Percentiles rank a stretch among this genome's conserved stretches.
Evolutionary conservation across 192 early-diverging fungal genomes (phyloP).

Genomic region (Rhizoclosmatium globosum): DNA sequence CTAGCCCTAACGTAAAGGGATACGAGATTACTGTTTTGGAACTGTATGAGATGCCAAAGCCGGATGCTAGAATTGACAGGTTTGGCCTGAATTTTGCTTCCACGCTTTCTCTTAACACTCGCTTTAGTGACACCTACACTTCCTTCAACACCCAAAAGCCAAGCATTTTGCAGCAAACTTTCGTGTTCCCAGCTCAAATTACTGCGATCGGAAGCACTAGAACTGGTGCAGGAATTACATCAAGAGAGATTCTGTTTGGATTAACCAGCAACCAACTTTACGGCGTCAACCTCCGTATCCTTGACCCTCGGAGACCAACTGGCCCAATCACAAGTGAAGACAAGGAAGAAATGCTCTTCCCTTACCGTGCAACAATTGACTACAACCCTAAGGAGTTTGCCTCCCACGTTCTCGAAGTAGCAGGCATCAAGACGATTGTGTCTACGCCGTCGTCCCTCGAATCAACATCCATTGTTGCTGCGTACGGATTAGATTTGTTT

Average conservation of each 20-base stretch:
- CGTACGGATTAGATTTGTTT: conserved; percentile 93
- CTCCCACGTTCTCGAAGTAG: conserved; percentile 75
- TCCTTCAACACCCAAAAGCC: conserved; percentile 77
- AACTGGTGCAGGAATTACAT: conserved; percentile 87
- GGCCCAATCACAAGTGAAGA: conserved; percentile 75
- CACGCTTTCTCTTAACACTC: not conserved
- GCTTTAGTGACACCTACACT: conserved; percentile 70
- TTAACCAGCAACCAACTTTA: conserved; percentile 63
- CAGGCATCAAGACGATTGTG: conserved; percentile 71
- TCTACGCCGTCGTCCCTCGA: conserved; percentile 86
- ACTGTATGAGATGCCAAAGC: conserved; percentile 78
- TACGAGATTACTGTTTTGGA: conserved; percentile 86
- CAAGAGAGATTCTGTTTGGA: conserved; percentile 82
- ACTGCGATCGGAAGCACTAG: conserved; percentile 83
- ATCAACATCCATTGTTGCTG: conserved; percentile 89
- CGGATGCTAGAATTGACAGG: conserved; percentile 74
- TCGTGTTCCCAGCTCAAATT: conserved; percentile 76
- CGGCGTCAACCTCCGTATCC: conserved; percentile 73
- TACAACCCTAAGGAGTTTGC: conserved; percentile 82
- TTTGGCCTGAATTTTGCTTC: conserved; percentile 37
- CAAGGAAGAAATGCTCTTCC: conserved; percentile 87
- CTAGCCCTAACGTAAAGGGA: conserved; percentile 64
- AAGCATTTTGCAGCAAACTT: conserved; percentile 77
- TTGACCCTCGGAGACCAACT: conserved; percentile 86
- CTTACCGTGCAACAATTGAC: conserved; percentile 75